A percentile compares a stretch with the other conserved stretches of the same genome.
Evolutionary conservation across 331 rosid species (phyloP).

Genomic region (Erythrophleum ivorense): DNA sequence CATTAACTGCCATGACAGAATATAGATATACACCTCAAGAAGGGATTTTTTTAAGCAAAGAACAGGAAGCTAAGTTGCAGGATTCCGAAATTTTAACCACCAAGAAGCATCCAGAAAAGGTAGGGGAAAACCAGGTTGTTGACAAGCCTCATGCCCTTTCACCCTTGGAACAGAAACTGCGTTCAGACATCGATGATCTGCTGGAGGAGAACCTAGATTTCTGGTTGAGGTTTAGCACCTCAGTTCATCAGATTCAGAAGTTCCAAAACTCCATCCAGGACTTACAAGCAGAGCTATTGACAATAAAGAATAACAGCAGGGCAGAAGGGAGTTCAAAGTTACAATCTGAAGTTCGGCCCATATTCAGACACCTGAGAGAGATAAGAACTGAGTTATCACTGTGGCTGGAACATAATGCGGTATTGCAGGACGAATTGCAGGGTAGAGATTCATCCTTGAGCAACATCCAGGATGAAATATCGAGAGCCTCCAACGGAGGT

Average conservation of each 20-base stretch:
- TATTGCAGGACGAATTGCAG: conserved; percentile 69
- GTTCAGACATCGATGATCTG: conserved; percentile 67
- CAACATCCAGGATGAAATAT: conserved; percentile 69
- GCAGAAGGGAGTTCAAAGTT: conserved; percentile 47
- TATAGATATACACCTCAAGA: conserved; percentile 63
- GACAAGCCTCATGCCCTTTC: conserved; percentile 45
- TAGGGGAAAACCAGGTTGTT: conserved; percentile 36
- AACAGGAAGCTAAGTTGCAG: conserved; percentile 43
- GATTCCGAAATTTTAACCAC: conserved; percentile 34
- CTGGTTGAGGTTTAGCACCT: conserved; percentile 88
- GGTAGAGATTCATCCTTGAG: conserved; percentile 65
- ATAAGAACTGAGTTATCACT: conserved; percentile 86
- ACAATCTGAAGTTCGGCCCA: conserved; percentile 69
- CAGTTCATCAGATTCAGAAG: conserved; percentile 89
- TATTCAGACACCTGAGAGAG: conserved; percentile 85
- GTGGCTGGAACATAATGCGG: conserved; percentile 87
- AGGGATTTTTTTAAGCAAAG: conserved; percentile 33
- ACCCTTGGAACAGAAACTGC: conserved; percentile 60
- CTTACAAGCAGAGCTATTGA: conserved; percentile 59
- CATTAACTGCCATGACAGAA: conserved; percentile 50
- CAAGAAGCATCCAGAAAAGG: conserved; percentile 13
- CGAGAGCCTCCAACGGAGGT: conserved; percentile 44
- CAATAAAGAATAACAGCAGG: conserved; percentile 47
- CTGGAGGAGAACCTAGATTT: conserved; percentile 83
- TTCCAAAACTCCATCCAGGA: conserved; percentile 83